Conservation (phyloP, 495 filamentous ascomycete genomes). For the Hypoxylon crocopeplum region DNA sequence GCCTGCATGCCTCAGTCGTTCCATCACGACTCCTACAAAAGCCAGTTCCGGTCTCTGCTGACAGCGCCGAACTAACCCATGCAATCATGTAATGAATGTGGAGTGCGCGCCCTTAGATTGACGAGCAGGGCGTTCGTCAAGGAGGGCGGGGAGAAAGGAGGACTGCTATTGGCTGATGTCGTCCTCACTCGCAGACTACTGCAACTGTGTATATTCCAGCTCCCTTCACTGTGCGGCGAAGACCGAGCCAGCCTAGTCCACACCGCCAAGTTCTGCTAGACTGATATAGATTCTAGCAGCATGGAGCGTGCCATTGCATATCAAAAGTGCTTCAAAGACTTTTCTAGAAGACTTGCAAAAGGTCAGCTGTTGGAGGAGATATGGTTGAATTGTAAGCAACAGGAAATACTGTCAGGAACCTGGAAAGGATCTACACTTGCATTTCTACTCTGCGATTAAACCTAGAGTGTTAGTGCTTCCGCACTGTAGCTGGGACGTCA, state of each 20-base stretch:
- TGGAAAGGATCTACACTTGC: background rate
- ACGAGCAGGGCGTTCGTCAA: slow-evolving; percentile 42
- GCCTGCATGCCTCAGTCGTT: slow-evolving; percentile 1
- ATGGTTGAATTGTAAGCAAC: background rate
- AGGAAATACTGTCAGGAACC: background rate
- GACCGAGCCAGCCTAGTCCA: slow-evolving; percentile 8
- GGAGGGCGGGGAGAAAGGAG: slow-evolving; percentile 20
- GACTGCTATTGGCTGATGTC: slow-evolving; percentile 13
- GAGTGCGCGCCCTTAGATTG: slow-evolving; percentile 43
- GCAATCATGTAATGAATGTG: slow-evolving; percentile 32
- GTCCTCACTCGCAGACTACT: slow-evolving; percentile 29
- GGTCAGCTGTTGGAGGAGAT: background rate
- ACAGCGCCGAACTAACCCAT: slow-evolving; percentile 30
- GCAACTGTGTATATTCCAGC: slow-evolving; percentile 23
- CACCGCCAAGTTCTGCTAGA: slow-evolving; percentile 28
- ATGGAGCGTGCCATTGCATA: slow-evolving; percentile 9
- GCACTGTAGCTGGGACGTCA: background rate
- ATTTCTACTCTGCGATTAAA: background rate
- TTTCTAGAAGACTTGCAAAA: slow-evolving; percentile 18
- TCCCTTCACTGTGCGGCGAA: slow-evolving; percentile 27
- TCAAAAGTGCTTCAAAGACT: background rate
- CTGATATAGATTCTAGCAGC: slow-evolving; percentile 6
- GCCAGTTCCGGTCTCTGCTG: slow-evolving; percentile 28
- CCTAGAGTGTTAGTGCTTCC: background rate
- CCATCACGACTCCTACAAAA: slow-evolving; percentile 21